Conservation (phyloP, 2,329 filamentous ascomycete species). For the Cladosporium phlei region DNA sequence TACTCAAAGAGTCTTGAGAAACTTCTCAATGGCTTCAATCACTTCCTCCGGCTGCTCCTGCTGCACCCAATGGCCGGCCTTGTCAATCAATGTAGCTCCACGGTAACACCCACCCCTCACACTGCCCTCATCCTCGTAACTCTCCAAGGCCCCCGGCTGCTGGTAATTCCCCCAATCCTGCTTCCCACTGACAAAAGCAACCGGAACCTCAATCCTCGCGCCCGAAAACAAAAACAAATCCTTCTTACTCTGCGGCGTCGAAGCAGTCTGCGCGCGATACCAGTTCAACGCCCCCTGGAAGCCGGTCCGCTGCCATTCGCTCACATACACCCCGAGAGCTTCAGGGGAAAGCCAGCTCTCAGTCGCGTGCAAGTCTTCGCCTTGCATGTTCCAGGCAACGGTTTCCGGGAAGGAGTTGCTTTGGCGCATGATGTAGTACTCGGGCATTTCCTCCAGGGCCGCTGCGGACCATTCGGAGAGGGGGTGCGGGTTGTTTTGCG, state of each 20-base stretch:
- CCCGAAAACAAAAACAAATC: conserved; percentile 59
- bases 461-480: conserved; percentile 53
- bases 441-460: conserved; percentile 56
- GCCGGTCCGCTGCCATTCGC: conserved; percentile 57
- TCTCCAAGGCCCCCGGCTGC: conserved; percentile 59
- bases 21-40: conserved; percentile 42
- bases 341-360: conserved; percentile 54
- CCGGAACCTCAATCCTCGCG: conserved; percentile 57
- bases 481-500: conserved; percentile 47
- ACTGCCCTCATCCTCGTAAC: conserved; percentile 41
- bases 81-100: conserved; percentile 51
- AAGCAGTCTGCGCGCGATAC: conserved; percentile 57
- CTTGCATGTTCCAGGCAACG: conserved; percentile 52
- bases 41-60: conserved; percentile 59
- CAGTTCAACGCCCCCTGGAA: conserved; percentile 65
- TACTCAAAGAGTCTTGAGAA: conserved; percentile 29
- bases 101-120: conserved; percentile 46
- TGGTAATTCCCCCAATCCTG: conserved; percentile 67
- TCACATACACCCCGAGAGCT: conserved; percentile 56
- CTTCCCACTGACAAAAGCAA: conserved; percentile 56
- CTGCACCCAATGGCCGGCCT: conserved; percentile 66
- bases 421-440: conserved; percentile 62
- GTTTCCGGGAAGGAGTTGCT: conserved; percentile 55
- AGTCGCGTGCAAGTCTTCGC: conserved; percentile 44
- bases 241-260: conserved; percentile 36